Conservation (phyloP, 106 monocot genomes). For the Ottelia alismoides region DNA sequence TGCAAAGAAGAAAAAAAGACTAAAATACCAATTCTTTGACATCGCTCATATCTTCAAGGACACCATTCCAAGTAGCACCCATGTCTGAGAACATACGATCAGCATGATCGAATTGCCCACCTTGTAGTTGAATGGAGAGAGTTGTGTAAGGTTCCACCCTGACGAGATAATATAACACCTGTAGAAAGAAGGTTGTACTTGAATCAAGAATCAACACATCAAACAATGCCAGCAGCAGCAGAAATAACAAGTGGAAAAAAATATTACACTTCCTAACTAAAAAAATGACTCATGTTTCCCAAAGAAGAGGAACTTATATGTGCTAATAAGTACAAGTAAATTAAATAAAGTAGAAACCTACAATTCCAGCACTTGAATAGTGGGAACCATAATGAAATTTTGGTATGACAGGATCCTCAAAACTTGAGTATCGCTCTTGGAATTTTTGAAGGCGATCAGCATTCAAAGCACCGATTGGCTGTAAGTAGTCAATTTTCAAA, state of each 20-base stretch:
- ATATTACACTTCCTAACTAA: too few relatives aligned
- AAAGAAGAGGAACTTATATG: too few relatives aligned
- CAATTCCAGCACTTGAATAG: conserved; percentile 91
- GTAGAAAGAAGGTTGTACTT: conserved; percentile 16
- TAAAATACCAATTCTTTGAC: conserved; percentile 89
- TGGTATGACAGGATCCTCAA: conserved; percentile 90
- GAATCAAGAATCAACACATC: too few relatives aligned
- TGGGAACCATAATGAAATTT: conserved; percentile 98
- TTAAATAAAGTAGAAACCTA: conserved; percentile 17
- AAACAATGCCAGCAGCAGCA: too few relatives aligned
- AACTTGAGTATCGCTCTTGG: conserved; percentile 77
- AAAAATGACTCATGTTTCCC: too few relatives aligned
- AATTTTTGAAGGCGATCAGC: conserved; percentile 82
- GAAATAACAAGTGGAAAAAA: too few relatives aligned
- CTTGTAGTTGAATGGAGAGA: conserved; percentile 77
- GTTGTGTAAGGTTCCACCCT: conserved; percentile 95
- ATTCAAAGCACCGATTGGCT: conserved; percentile 96
- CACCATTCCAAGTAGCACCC: conserved; percentile 75
- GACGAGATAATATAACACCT: conserved; percentile 89
- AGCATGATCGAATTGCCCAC: conserved; percentile 78
- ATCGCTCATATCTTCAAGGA: conserved; percentile 85
- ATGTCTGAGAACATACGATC: conserved; percentile 92
- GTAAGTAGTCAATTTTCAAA: conserved; percentile 11
- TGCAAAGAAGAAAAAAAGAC: neutral
- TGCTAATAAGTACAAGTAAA: too few relatives aligned